These are phyloP conservation scores for Zychaea mexicana DNA, from an alignment of 371 early-diverging fungal species.

Conservation along the genomic window DNA sequence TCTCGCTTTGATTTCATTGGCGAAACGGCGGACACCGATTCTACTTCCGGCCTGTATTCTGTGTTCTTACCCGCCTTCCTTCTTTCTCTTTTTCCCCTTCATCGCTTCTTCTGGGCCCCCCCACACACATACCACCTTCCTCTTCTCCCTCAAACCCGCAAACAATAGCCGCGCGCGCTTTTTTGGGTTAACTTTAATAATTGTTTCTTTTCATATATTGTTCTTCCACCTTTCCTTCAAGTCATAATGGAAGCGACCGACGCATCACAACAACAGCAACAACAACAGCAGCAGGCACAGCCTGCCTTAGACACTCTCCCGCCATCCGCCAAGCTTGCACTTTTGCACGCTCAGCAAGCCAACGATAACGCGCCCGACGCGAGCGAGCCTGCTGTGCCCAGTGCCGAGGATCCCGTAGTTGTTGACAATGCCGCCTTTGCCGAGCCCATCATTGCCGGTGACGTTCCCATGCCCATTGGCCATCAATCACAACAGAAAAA, in stretches of 20 bases:
- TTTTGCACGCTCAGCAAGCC: conserved; percentile 46
- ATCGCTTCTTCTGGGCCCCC: too few relatives aligned
- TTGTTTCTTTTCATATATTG: not conserved
- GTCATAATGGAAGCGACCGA: not conserved
- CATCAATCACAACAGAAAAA: conserved; percentile 29
- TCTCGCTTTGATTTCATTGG: not conserved
- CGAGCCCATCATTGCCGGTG: conserved; percentile 52
- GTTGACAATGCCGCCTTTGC: conserved; percentile 34
- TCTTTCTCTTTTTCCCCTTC: not conserved
- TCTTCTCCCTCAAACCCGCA: not conserved
- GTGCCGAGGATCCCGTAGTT: conserved; percentile 47
- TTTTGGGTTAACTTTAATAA: not conserved
- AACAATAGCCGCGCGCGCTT: too few relatives aligned
- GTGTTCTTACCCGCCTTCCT: not conserved
- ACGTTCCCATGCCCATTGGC: conserved; percentile 42
- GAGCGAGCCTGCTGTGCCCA: conserved; percentile 40
- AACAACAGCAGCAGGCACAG: conserved; percentile 4
- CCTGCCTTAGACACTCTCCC: conserved; percentile 38
- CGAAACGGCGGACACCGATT: not conserved
- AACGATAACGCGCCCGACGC: conserved; percentile 9
- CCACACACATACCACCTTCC: too few relatives aligned
- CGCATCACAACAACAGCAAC: not conserved
- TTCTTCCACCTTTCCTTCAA: not conserved
- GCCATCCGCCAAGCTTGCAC: conserved; percentile 51
- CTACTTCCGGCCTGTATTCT: not conserved